Percentiles rank a stretch among this genome's conserved stretches.
These are phyloP conservation scores for Stellera chamaejasme DNA, from an alignment of 345 rosid genomes.

Conservation along the genomic window DNA sequence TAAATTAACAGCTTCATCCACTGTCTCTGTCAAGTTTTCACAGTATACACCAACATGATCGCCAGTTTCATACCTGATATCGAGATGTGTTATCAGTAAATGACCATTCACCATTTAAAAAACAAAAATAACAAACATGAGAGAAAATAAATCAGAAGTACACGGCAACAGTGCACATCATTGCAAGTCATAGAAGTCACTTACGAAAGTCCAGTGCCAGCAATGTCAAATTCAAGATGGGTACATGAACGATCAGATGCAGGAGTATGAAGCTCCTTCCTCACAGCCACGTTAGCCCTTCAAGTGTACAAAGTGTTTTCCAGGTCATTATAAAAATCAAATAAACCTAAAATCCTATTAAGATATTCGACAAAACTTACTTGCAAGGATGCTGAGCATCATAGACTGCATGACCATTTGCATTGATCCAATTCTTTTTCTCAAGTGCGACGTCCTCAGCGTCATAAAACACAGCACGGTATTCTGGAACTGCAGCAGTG, in stretches of 20 bases:
- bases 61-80: slow-evolving; percentile 82
- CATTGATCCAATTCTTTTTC: slow-evolving; percentile 26
- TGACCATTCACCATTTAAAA: too few species aligned
- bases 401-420: slow-evolving; percentile 55
- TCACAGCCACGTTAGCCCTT: slow-evolving; percentile 75
- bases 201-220: slow-evolving; percentile 68
- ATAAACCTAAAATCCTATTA: too few species aligned
- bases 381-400: slow-evolving; percentile 93
- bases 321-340: too few species aligned
- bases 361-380: slow-evolving; percentile 20
- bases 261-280: slow-evolving; percentile 78
- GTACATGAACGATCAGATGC: slow-evolving; percentile 92
- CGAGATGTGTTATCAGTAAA: too few species aligned
- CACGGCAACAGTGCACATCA: too few species aligned
- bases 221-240: slow-evolving; percentile 84
- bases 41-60: slow-evolving; percentile 87
- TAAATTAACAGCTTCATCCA: slow-evolving; percentile 65
- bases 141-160: too few species aligned
- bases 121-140: too few species aligned
- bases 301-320: slow-evolving; percentile 9
- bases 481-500: slow-evolving; percentile 83
- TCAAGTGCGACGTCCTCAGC: slow-evolving; percentile 22
- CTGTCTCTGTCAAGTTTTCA: slow-evolving; percentile 64
- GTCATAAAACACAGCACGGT: slow-evolving; percentile 66
- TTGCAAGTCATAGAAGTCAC: slow-evolving; percentile 6